A percentile compares a stretch with the other conserved stretches of the same genome.
Evolutionary conservation across 2,329 filamentous ascomycete species (phyloP).

Genomic region (Penicillium expansum): DNA sequence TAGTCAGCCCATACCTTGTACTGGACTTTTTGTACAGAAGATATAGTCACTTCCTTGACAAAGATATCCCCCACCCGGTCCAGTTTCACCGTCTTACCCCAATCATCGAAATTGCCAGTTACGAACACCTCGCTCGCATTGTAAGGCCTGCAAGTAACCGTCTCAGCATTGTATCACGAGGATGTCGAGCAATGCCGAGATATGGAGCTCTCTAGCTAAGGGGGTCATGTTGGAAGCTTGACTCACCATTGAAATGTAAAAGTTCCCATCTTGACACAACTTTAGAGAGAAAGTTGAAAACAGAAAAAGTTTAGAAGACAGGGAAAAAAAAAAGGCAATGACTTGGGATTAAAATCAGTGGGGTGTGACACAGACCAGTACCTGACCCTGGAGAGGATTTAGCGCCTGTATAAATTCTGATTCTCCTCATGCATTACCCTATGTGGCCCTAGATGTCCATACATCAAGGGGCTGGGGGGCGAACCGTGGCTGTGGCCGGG

Average conservation of each 20-base stretch:
- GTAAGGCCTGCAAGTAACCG: slow-evolving; percentile 64
- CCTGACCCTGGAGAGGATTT: slow-evolving; percentile 3
- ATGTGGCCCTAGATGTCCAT: background rate
- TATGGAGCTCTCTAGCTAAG: background rate
- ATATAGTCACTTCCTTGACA: slow-evolving; percentile 75
- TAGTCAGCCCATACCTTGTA: slow-evolving; percentile 76
- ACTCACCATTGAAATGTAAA: slow-evolving; percentile 42
- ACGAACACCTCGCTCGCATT: slow-evolving; percentile 84
- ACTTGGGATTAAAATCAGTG: slow-evolving; percentile 13
- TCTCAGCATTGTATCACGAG: slow-evolving; percentile 29
- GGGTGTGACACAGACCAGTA: slow-evolving; percentile 25
- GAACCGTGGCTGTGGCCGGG: background rate
- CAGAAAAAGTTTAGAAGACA: background rate
- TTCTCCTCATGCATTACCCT: too few relatives aligned
- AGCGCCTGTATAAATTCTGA: background rate
- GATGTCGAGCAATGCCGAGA: background rate
- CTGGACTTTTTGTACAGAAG: slow-evolving; percentile 69
- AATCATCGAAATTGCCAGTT: slow-evolving; percentile 93
- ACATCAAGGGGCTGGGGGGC: background rate
- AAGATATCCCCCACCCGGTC: slow-evolving; percentile 71
- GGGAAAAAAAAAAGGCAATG: background rate
- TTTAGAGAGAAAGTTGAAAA: background rate
- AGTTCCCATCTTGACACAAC: slow-evolving; percentile 28
- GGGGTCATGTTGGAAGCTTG: background rate
- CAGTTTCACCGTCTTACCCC: slow-evolving; percentile 81